Evolutionary conservation across 2,329 filamentous ascomycete genomes (phyloP).

Genomic region (Cryphonectria naterciae): DNA sequence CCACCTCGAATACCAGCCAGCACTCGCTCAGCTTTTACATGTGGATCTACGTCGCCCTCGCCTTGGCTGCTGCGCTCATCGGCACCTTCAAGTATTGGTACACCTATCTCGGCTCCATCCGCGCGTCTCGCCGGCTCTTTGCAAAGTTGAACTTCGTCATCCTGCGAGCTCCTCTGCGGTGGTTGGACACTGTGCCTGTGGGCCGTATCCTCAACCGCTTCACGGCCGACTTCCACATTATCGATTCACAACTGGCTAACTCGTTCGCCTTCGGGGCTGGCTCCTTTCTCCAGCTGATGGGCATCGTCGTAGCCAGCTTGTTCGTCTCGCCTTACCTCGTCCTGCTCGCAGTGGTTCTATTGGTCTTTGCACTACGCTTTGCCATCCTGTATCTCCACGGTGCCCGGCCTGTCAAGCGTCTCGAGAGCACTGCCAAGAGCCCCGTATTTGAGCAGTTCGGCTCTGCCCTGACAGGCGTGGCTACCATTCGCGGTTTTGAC

Average conservation of each 20-base stretch:
- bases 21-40: conserved; percentile 66
- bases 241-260: conserved; percentile 69
- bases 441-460: conserved; percentile 83
- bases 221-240: conserved; percentile 74
- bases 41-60: conserved; percentile 66
- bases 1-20: conserved; percentile 33
- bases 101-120: conserved; percentile 67
- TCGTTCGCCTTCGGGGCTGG: conserved; percentile 64
- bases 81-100: conserved; percentile 67
- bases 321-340: conserved; percentile 72
- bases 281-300: conserved; percentile 64
- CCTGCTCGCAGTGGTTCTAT: conserved; percentile 60
- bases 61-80: conserved; percentile 58
- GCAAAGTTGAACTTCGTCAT: conserved; percentile 68
- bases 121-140: conserved; percentile 71
- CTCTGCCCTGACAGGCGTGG: conserved; percentile 71
- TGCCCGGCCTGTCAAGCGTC: conserved; percentile 74
- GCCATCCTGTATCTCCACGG: conserved; percentile 68
- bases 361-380: conserved; percentile 61
- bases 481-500: conserved; percentile 76
- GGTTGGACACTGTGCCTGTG: conserved; percentile 79
- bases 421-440: conserved; percentile 77
- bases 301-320: conserved; percentile 68
- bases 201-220: conserved; percentile 79
- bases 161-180: conserved; percentile 73